phyloP scores from a whole-genome alignment of 2,329 filamentous ascomycete species.

The Endoconidiophora laricicola region DNA sequence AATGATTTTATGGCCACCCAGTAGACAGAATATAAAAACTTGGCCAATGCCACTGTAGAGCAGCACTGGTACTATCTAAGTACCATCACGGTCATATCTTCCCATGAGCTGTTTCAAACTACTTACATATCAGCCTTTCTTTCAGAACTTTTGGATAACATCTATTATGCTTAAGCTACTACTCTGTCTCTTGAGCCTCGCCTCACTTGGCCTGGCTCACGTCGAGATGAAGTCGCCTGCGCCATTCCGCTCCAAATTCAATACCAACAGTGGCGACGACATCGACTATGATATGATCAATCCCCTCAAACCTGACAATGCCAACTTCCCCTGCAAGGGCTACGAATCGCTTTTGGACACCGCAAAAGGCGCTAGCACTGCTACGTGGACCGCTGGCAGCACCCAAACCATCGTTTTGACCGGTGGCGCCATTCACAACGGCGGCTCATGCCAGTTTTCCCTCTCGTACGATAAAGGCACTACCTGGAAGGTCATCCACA shows the following conservation, averaged over 20 bases:
- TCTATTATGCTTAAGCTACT: not conserved
- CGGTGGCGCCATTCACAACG: slow-evolving; percentile 35
- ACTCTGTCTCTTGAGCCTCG: slow-evolving; percentile 7
- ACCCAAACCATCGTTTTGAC: slow-evolving; percentile 36
- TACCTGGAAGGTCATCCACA: slow-evolving; percentile 36
- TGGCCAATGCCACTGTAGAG: too few species aligned
- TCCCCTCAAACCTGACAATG: slow-evolving; percentile 32
- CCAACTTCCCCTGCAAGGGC: slow-evolving; percentile 47
- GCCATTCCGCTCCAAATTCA: slow-evolving; percentile 18
- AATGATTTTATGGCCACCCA: too few species aligned
- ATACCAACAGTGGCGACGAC: slow-evolving; percentile 18
- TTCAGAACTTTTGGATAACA: too few species aligned
- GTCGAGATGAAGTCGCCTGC: slow-evolving; percentile 20
- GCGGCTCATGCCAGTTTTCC: slow-evolving; percentile 47
- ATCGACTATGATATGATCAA: slow-evolving; percentile 41
- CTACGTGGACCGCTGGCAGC: slow-evolving; percentile 34
- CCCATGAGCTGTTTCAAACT: too few species aligned
- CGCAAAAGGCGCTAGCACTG: slow-evolving; percentile 25
- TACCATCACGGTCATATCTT: too few species aligned
- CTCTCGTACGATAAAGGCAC: slow-evolving; percentile 44
- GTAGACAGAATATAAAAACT: too few species aligned
- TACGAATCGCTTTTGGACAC: slow-evolving; percentile 17
- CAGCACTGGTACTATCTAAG: too few species aligned
- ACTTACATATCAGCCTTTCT: too few species aligned
- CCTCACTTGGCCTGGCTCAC: slow-evolving; percentile 15